Conservation (phyloP, 306 rosid genomes). For the Cucumis hystrix region DNA sequence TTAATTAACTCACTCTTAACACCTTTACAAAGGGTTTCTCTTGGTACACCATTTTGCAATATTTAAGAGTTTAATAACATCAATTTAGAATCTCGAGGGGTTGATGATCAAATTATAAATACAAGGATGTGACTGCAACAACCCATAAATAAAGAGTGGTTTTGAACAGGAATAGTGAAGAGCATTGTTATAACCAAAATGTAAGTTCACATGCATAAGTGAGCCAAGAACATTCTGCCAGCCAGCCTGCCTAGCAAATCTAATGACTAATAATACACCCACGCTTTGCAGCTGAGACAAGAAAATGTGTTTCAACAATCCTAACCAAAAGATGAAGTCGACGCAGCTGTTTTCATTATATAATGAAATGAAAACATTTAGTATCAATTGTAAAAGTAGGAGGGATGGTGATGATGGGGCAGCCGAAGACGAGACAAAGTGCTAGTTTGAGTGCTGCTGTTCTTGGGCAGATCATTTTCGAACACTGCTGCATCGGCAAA, state of each 20-base stretch:
- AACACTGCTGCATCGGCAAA: conserved; percentile 37
- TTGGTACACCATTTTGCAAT: too few species aligned
- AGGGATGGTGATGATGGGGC: not conserved
- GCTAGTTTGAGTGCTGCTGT: not conserved
- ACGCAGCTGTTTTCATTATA: not conserved
- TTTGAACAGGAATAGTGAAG: not conserved
- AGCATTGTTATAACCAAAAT: not conserved
- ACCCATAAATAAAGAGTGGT: not conserved
- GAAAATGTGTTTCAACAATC: not conserved
- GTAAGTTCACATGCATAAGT: not conserved
- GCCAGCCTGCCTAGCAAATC: not conserved
- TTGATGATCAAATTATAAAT: not conserved
- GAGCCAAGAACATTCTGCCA: not conserved
- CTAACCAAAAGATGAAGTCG: not conserved
- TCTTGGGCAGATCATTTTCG: conserved; percentile 8
- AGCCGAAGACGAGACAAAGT: not conserved
- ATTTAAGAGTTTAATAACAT: not conserved
- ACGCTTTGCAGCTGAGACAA: not conserved
- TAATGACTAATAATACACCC: not conserved
- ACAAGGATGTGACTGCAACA: not conserved
- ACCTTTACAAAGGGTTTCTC: too few species aligned
- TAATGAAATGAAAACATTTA: not conserved
- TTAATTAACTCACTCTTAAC: too few species aligned
- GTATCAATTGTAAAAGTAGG: not conserved
- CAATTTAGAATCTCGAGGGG: not conserved